Percentiles rank a stretch among this genome's conserved stretches.
These are phyloP conservation scores for Diaporthe velutina DNA, from an alignment of 2,329 filamentous ascomycete genomes.

Conservation along the genomic window DNA sequence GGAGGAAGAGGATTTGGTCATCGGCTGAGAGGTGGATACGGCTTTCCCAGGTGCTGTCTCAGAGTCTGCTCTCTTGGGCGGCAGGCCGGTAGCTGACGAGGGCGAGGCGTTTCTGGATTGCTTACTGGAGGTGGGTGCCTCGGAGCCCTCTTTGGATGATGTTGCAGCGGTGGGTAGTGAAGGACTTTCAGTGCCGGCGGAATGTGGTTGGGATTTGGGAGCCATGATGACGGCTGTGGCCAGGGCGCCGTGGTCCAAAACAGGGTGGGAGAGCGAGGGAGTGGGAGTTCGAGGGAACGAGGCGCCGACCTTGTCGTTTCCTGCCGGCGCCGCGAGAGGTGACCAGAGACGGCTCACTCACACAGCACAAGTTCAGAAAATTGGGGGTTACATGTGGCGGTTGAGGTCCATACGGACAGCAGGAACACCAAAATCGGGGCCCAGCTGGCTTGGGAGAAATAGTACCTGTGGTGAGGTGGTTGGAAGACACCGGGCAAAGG, in stretches of 20 bases:
- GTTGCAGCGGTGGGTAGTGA: slow-evolving; percentile 45
- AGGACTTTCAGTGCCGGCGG: slow-evolving; percentile 45
- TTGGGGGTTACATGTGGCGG: slow-evolving; percentile 35
- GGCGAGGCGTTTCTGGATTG: slow-evolving; percentile 44
- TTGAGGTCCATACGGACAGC: slow-evolving; percentile 27
- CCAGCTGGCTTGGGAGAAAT: not conserved
- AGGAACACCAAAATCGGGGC: slow-evolving; percentile 30
- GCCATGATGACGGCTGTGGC: slow-evolving; percentile 45
- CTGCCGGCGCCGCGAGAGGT: slow-evolving; percentile 38
- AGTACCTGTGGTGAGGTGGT: not conserved
- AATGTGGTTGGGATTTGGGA: slow-evolving; percentile 54
- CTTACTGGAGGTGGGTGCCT: slow-evolving; percentile 44
- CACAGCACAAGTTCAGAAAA: slow-evolving; percentile 17
- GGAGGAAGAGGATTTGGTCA: slow-evolving; percentile 63
- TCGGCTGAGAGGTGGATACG: slow-evolving; percentile 54
- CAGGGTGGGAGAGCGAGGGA: not conserved
- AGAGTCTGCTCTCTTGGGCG: slow-evolving; percentile 50
- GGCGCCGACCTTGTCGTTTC: slow-evolving; percentile 39
- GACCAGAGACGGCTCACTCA: slow-evolving; percentile 23
- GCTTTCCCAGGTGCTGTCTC: slow-evolving; percentile 41
- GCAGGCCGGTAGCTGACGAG: slow-evolving; percentile 45
- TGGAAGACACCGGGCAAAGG: not conserved
- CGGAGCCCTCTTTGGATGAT: slow-evolving; percentile 46
- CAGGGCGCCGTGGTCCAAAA: slow-evolving; percentile 29
- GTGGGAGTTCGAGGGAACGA: slow-evolving; percentile 15